These are phyloP conservation scores for Danielia oregonensis DNA, from an alignment of 805 yeast species.

Conservation along the genomic window DNA sequence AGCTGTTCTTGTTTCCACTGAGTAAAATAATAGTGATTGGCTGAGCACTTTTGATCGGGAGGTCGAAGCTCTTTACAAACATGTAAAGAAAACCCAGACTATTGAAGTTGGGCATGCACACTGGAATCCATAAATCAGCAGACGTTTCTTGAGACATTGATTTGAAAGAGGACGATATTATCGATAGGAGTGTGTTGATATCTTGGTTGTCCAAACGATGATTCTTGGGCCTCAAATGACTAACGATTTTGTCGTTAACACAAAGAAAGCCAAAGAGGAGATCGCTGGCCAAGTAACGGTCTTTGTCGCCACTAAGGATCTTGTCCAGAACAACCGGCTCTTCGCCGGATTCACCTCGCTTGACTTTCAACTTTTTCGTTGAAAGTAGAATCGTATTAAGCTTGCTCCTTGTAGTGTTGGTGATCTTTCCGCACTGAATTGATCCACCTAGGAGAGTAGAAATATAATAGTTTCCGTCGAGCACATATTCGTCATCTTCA, in stretches of 20 bases:
- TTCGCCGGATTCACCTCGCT: constrained; percentile 3
- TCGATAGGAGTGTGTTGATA: constrained; percentile 65
- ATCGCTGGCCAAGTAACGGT: constrained; percentile 31
- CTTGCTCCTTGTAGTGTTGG: constrained; percentile 52
- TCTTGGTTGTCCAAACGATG: constrained; percentile 83
- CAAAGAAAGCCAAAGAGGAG: constrained; percentile 74
- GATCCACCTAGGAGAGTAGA: constrained; percentile 27
- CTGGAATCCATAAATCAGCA: constrained; percentile 90
- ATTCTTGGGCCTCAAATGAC: constrained; percentile 68
- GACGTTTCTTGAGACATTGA: constrained; percentile 34
- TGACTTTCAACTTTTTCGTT: constrained; percentile 18
- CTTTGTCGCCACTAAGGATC: constrained; percentile 6
- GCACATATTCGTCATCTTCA: constrained; percentile 3
- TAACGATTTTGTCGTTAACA: constrained; percentile 57
- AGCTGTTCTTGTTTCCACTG: constrained; percentile 73
- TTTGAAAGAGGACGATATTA: constrained; percentile 47
- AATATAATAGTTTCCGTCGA: constrained; percentile 24
- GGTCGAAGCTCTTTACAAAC: constrained; percentile 50
- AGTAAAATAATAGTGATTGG: constrained; percentile 43
- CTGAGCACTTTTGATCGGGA: constrained; percentile 11
- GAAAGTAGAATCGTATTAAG: constrained; percentile 52
- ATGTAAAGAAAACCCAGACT: constrained; percentile 83
- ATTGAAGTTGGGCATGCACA: constrained; percentile 89
- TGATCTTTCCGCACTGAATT: constrained; percentile 41
- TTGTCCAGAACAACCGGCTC: constrained; percentile 4